phyloP scores from a whole-genome alignment of 495 filamentous ascomycete genomes.

The Aspergillus avenaceus region DNA sequence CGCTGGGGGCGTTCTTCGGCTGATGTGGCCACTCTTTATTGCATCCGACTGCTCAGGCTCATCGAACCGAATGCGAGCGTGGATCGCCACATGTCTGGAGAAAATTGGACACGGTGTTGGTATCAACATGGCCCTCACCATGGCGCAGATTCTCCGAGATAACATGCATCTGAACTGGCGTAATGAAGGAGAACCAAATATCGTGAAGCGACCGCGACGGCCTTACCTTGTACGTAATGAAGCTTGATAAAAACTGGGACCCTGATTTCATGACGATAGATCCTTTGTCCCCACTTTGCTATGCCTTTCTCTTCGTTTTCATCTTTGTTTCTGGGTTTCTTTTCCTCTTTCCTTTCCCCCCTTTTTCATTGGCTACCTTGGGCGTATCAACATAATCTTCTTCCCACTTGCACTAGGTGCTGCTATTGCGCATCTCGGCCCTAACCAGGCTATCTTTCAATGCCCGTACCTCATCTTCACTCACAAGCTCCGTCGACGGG shows the following conservation, averaged over 20 bases:
- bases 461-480: background rate
- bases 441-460: background rate
- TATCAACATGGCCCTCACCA: background rate
- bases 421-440: no score
- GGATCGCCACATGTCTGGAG: background rate
- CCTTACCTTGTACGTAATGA: background rate
- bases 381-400: no score
- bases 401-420: no score
- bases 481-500: background rate
- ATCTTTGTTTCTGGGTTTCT: no score
- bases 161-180: background rate
- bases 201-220: background rate
- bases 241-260: no score
- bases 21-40: slow-evolving; percentile 6
- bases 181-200: background rate
- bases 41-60: background rate
- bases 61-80: background rate
- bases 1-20: background rate
- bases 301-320: no score
- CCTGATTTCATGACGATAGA: no score
- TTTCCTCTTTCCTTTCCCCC: no score
- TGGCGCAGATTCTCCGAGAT: background rate
- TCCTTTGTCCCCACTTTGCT: no score
- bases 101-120: background rate
- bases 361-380: no score